Evolutionary conservation across 768 basidiomycete species (phyloP), one percentile per base, ranked within the genome.

Genomic region (Glaciozyma antarctica): DNA sequence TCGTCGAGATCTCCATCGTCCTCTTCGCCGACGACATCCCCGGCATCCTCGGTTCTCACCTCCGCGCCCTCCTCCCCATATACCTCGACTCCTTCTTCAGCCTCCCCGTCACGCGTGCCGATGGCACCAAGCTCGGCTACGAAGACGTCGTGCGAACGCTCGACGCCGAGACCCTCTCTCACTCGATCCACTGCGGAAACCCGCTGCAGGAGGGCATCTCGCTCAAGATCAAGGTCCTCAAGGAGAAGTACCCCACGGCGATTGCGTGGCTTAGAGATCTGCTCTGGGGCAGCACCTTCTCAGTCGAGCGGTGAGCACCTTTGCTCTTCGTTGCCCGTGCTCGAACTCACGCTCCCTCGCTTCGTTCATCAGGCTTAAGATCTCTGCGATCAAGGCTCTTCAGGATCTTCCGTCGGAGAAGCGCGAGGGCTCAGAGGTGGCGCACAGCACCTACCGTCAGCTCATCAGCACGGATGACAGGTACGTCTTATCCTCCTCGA

Each of bases 81-180:
- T 92, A 95, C 74, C 80, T 88, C 30, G 82, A 84, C 32, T 80
- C 90, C 1, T 88, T 99, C 80, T 98, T 95, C 77, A 85, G 88
- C 19, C 80, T 98, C 0, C 91, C 93, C 4, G 82, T 99, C 43
- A 82, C 79, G 56, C 81, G 86, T 41, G 79, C 82, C 48, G 79
- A 81, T 60, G 94, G 93, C 3, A 82, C 85, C 67, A 77, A 78
- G 47, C 78, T 98, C 53, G 79, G 82, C 15, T 88, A 92, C 68
- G 95, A 98, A 77, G 84, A 93, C 62, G 95, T 97, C 32, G 82
- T 97, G 66, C 86, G 93, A 76, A 83, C 84, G 67, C 83, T 99
- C 2, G 91, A 95, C 73, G 82, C 91, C 75, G 87, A 88, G 70
- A 97, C 95, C 0, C 90, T 98, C 30, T 84, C 83, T 3, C 95